Conservation (phyloP, 768 basidiomycete genomes). For the Serendipita sp. region DNA sequence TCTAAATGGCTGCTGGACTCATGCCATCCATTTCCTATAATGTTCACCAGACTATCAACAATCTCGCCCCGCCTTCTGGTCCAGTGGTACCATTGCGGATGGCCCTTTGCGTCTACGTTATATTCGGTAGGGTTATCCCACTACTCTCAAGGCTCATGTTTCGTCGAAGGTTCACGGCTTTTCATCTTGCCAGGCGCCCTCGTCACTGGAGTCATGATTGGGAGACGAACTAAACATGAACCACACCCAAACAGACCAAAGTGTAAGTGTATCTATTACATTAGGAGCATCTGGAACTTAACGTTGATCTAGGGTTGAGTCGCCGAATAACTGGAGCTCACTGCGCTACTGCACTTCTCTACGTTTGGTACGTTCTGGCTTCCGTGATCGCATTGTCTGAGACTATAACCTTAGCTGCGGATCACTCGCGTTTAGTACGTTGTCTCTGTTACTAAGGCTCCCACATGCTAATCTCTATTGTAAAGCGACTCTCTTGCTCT, state of each 20-base stretch:
- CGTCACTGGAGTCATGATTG: neutral
- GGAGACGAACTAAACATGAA: neutral
- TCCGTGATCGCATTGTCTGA: neutral
- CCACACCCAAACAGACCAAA: neutral
- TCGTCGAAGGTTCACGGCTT: neutral
- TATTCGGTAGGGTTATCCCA: neutral
- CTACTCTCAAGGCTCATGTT: neutral
- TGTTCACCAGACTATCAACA: neutral
- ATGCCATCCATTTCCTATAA: neutral
- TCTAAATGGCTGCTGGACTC: neutral
- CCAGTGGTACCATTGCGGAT: neutral
- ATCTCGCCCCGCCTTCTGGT: neutral
- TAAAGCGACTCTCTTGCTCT: neutral
- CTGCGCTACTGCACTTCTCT: neutral
- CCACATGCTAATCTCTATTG: neutral
- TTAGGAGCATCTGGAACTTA: neutral
- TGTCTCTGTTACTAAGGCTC: neutral
- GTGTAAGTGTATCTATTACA: neutral
- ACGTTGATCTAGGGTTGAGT: neutral
- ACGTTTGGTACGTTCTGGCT: neutral
- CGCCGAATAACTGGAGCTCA: neutral
- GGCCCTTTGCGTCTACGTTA: neutral
- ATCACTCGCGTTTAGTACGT: neutral
- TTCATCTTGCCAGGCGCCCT: neutral
- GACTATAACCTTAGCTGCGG: neutral